Evolutionary conservation across 106 monocot genomes (phyloP), one percentile per base, ranked within the genome.

Genomic region (Gastrodia elata): DNA sequence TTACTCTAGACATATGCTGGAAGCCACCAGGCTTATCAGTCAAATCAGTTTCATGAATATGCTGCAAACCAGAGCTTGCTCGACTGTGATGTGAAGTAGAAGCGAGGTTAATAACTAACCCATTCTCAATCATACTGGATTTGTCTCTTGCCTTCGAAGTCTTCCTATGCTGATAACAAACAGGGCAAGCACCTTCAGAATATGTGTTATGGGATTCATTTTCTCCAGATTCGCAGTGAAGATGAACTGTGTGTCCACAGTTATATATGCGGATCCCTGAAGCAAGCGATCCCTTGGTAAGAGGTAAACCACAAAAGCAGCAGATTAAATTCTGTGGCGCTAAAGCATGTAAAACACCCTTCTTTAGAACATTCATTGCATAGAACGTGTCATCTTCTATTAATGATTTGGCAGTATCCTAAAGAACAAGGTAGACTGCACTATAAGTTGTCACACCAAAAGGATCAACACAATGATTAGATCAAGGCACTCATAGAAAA

Each of bases 331-430:
- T 80, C 36, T 93, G 88, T 37, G 88, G 90, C 18, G 82, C 76
- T 77, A 87, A 91, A 61, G 93, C 98, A 79, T 99, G 93, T 64
- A 85, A 91, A 34, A 83, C 91, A 28, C 91, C 91, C 61, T 91
- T 93, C 82, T 84, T 91, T 33, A 99, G 83, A 75, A 99, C 68
- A 81, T 82, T 83, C 84, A 99, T 83, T 48, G 87, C 87, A 72
- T 88, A 89, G 65, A 88, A 98, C 14, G 91, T 91, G 42, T 98
- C 98, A 74, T 98, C 98, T 79, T 98, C 98, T 38, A 98, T 88
- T 72, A 98, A 79, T 68, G 84, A 86, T 80, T 98, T 98, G 41
- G 98, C 98, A 69, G 93, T 91, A 38, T 82, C 90, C 98, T 98
- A 13, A 39, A 71, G 48, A 68, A 59, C 11, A 38, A 24, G 55